Evolutionary conservation across 2,329 filamentous ascomycete genomes (phyloP), one percentile per base, ranked within the genome.

Genomic region (Nothopassalora personata): DNA sequence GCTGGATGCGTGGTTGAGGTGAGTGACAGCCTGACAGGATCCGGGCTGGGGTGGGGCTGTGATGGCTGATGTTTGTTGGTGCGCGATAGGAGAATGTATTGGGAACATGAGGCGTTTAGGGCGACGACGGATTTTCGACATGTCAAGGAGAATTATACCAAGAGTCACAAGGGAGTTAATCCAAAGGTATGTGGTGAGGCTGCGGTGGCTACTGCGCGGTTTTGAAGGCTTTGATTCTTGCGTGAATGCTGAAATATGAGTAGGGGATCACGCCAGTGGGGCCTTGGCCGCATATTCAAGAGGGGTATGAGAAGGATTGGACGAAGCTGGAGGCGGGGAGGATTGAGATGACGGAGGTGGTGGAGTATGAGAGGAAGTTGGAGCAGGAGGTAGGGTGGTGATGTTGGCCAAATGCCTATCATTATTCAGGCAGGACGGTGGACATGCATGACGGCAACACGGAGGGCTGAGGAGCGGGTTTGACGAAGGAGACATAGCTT

Each of bases 61-160:
- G n/a, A 23, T 23, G 23, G 23, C 23, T 23, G 23, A 23, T 23
- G 23, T 23, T 23, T 23, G 23, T 1, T 23, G 23, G 23, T 23
- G 1, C 3, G 23, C 23, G 3, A 23, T 23, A 23, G 80, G 71
- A 77, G 77, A 34, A 67, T 85, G 68, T 86, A 86, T 72, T 85
- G 81, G 78, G 79, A 81, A 59, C 67, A 70, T 33, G 76, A 81
- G 1, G 82, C 79, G 0, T 84, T 84, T 61, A 77, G 70, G 58
- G 81, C 83, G 64, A 84, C 81, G 15, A 88, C 85, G 0, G 76
- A 88, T 61, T 88, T 88, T 63, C 80, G 73, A 61, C 85, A 88
- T 66, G 88, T 88, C 69, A 88, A 88, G 72, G 85, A 88, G 69
- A 87, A 85, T 62, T 83, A 83, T 61, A 82, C 83, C 11, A 87